Evolutionary conservation across 176 grass and related monocot species (phyloP).

Genomic region (Eremochloa ophiuroides): DNA sequence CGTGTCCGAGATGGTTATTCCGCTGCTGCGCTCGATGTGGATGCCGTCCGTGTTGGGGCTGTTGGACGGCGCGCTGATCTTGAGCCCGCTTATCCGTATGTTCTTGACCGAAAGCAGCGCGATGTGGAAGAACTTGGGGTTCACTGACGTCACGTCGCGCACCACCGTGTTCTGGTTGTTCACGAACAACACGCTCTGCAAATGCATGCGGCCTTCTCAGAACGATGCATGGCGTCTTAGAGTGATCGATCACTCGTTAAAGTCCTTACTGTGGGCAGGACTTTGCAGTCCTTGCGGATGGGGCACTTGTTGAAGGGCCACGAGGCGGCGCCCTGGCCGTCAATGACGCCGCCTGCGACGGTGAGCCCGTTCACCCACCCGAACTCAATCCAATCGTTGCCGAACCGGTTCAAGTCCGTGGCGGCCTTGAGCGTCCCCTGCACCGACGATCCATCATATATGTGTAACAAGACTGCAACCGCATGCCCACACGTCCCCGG

Average conservation of each 20-base stretch:
- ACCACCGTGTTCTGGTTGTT: conserved; percentile 46
- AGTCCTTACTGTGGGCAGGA: conserved; percentile 55
- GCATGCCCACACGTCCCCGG: background rate
- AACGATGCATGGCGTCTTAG: background rate
- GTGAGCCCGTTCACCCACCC: conserved; percentile 26
- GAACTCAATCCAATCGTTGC: conserved; percentile 66
- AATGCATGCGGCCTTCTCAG: background rate
- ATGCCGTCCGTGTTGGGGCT: conserved; percentile 80
- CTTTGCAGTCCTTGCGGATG: conserved; percentile 50
- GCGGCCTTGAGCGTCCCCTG: conserved; percentile 45
- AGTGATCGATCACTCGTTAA: background rate
- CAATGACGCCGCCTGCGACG: conserved; percentile 21
- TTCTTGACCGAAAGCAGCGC: conserved; percentile 29
- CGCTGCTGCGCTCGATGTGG: conserved; percentile 53
- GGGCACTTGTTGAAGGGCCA: conserved; percentile 69
- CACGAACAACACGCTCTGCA: conserved; percentile 40
- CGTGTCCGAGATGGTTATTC: no score
- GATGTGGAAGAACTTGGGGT: conserved; percentile 85
- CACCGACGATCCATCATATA: background rate
- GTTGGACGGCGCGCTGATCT: conserved; percentile 33
- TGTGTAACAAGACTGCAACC: no score
- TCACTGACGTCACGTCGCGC: conserved; percentile 45
- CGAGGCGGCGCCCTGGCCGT: conserved; percentile 66
- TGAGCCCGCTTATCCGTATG: conserved; percentile 20
- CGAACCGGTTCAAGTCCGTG: conserved; percentile 48